Evolutionary conservation across 192 early-diverging fungal species (phyloP), one percentile per base, ranked within the genome.

Genomic region (Fimicolochytrium jonesii): DNA sequence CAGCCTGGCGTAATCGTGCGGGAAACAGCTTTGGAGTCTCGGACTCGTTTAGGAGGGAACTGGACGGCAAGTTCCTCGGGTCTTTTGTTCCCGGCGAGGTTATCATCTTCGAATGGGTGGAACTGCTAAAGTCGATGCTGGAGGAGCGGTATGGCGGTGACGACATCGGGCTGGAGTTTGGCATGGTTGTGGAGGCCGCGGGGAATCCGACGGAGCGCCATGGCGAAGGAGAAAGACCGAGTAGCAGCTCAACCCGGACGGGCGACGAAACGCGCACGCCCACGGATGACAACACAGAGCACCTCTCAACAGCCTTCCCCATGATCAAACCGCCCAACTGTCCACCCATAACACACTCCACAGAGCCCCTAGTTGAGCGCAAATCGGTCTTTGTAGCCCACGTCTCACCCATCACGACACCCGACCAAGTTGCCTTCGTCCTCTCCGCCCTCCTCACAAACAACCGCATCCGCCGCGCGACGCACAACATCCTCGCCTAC

Each of bases 401-500:
- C 61, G 75, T 87, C 35, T 87, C 89, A 0, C 56, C 69, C 0
- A 87, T 81, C 4, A 75, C 61, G 3, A 81, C 73, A 48, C 59
- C 74, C 7, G 61, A 53, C 13, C 70, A 90, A 37, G 87, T 88
- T 23, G 73, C 82, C 7, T 64, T 54, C 11, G 76, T 77, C 17
- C 72, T 88, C 30, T 61, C 55, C 43, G 78, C 76, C 42, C 67
- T 87, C 60, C 75, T 79, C 42, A 65, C 70, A 50, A 83, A 93
- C 67, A 90, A 84, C 60, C 87, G 85, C 44, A 86, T 93, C 15
- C 28, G 22, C 23, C 37, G 53, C 6, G 92, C 94, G 0, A 91
- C 94, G 1, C 94, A 97, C 75, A 93, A 93, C 64, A 95, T 97
- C 32, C 64, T 86, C 56, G 94, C 94, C 1, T 97, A 91, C 65